Evolutionary conservation across 2,329 filamentous ascomycete species (phyloP).

Genomic region (Aotearoamyces nothofagi): DNA sequence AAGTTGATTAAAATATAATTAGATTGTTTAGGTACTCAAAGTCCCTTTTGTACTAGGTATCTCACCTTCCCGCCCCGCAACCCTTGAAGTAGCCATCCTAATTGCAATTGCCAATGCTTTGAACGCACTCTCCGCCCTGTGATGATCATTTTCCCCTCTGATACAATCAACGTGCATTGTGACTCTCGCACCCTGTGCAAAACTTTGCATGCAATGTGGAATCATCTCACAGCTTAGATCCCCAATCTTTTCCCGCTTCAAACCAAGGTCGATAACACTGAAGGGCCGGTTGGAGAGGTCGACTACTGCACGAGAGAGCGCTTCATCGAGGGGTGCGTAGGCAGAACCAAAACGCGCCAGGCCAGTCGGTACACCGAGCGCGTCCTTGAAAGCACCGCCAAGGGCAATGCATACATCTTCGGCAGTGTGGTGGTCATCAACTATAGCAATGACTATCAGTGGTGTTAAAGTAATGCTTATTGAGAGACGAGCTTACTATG

Average conservation of each 20-base stretch:
- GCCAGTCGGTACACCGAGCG: constrained; percentile 64
- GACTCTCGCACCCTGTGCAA: constrained; percentile 75
- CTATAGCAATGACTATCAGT: constrained; percentile 26
- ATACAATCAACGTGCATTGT: constrained; percentile 94
- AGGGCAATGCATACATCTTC: constrained; percentile 92
- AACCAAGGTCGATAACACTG: constrained; percentile 67
- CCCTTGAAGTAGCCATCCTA: constrained; percentile 56
- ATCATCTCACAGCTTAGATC: constrained; percentile 94
- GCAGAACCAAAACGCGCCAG: constrained; percentile 84
- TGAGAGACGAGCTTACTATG: constrained; percentile 48
- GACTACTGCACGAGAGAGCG: constrained; percentile 82
- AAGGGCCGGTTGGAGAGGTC: constrained; percentile 90
- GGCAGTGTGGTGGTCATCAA: constrained; percentile 97
- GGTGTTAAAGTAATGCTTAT: not conserved
- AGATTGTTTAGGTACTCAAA: constrained; percentile 47
- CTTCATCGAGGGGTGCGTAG: constrained; percentile 90
- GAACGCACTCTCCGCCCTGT: constrained; percentile 90
- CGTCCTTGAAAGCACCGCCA: constrained; percentile 67
- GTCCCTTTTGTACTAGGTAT: constrained; percentile 95
- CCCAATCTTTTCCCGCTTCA: constrained; percentile 85
- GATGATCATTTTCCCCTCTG: constrained; percentile 86
- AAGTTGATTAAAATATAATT: no score
- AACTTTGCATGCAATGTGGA: constrained; percentile 87
- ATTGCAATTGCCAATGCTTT: constrained; percentile 89
- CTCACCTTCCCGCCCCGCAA: constrained; percentile 75